Conservation (phyloP, 345 rosid species). For the Jatropha curcas region DNA sequence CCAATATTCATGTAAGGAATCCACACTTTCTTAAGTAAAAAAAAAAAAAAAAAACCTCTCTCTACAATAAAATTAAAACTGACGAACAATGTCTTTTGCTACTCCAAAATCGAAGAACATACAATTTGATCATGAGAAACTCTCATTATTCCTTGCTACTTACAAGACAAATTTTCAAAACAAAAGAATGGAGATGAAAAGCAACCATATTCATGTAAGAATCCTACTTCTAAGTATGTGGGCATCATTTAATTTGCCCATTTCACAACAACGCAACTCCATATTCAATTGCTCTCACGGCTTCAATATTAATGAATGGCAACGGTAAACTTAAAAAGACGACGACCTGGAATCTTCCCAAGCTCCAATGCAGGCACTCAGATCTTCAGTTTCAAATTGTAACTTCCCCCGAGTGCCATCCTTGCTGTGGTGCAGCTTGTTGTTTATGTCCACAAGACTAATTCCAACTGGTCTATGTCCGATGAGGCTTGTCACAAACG, state of each 20-base stretch:
- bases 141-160: not conserved
- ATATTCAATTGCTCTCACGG: slow-evolving; percentile 25
- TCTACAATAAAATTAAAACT: not conserved
- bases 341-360: not conserved
- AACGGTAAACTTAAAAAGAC: slow-evolving; percentile 14
- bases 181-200: not conserved
- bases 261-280: slow-evolving; percentile 25
- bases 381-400: slow-evolving; percentile 10
- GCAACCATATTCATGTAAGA: not conserved
- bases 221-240: slow-evolving; percentile 17
- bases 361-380: not conserved
- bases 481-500: slow-evolving; percentile 10
- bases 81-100: not conserved
- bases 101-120: not conserved
- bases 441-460: not conserved
- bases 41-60: not conserved
- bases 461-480: not conserved
- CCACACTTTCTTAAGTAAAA: too few relatives aligned
- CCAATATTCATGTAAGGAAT: too few relatives aligned
- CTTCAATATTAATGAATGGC: slow-evolving; percentile 34
- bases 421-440: slow-evolving; percentile 4
- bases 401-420: slow-evolving; percentile 1
- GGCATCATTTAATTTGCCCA: slow-evolving; percentile 30
- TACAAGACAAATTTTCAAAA: slow-evolving; percentile 11
- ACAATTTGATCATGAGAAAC: not conserved